These are phyloP conservation scores for Lichtheimia ornata DNA, from an alignment of 371 early-diverging fungal species.

Conservation along the genomic window DNA sequence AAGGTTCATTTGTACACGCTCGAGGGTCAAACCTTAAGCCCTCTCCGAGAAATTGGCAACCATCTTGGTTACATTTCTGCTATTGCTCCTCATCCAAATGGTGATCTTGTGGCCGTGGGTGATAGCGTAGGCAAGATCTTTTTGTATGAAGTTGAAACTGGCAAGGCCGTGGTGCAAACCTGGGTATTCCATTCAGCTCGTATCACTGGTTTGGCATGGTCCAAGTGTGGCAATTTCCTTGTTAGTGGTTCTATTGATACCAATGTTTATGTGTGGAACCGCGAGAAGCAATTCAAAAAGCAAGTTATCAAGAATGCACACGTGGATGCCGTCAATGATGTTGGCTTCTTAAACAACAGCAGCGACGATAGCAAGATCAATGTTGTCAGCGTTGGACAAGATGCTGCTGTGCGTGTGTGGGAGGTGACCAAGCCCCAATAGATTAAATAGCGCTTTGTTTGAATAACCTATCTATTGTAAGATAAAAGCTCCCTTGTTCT, in stretches of 20 bases:
- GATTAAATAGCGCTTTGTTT: background rate
- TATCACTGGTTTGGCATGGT: constrained; percentile 80
- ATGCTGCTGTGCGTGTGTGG: constrained; percentile 84
- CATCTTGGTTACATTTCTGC: constrained; percentile 76
- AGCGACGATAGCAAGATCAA: constrained; percentile 44
- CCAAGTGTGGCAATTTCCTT: constrained; percentile 71
- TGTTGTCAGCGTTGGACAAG: constrained; percentile 80
- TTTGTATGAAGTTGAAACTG: constrained; percentile 65
- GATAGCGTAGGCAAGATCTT: constrained; percentile 82
- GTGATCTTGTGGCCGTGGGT: constrained; percentile 77
- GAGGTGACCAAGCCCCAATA: constrained; percentile 42
- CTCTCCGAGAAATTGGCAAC: constrained; percentile 35
- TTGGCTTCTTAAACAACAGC: constrained; percentile 56
- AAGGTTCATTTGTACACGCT: constrained; percentile 49
- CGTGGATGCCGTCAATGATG: constrained; percentile 75
- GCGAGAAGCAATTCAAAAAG: constrained; percentile 76
- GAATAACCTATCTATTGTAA: too few relatives aligned
- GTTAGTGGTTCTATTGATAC: constrained; percentile 90
- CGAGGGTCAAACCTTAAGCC: constrained; percentile 14
- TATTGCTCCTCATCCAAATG: constrained; percentile 75
- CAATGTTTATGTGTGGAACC: constrained; percentile 89
- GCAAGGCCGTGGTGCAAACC: constrained; percentile 59
- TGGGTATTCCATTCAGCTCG: constrained; percentile 95
- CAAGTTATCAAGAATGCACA: constrained; percentile 85
- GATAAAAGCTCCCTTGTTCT: too few relatives aligned